Base-by-base conservation (phyloP, 768 basidiomycete species). In the Paxillus involutus region DNA sequence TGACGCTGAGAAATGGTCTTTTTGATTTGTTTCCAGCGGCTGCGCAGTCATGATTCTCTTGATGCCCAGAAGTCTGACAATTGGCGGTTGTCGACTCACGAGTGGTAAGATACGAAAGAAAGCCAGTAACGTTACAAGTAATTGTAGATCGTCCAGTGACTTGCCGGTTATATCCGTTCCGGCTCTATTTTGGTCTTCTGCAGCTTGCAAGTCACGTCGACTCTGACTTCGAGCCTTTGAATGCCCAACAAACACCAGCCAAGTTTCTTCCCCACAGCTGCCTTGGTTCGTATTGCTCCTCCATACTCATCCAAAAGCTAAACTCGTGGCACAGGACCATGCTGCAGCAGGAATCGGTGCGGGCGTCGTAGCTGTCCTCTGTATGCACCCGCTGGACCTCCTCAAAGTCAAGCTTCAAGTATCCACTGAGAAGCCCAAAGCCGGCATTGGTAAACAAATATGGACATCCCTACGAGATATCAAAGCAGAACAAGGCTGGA, bases 361-460 rank as follows among this genome's bases (percentile, higher is more conserved):
- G 37, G 97, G 97, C 53, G 85, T 92, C 60, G 86, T 88, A 63
- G 91, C 93, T 35, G 94, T 94, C 45, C 77, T 98, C 30, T 91
- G 91, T 72, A 95, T 98, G 92, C 94, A 98, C 69, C 97, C 97
- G 7, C 80, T 99, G 33, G 97, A 99, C 73, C 81, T 98, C 11
- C 79, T 99, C 71, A 98, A 98, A 75, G 80, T 97, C 67, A 89
- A 93, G 66, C 84, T 94, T 49, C 97, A 98, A 72, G 91, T 97
- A 6, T 83, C 87, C 19, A 95, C 89, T 0, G 72, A 78, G 30
- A 80, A 77, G 33, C 82, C 81, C 0, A 71, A 77, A 39, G 85
- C 81, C 14, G 83, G 83, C 30, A 66, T 88, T 33, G 86, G 89
- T 32, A 81, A 75, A 55, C 84, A 88, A 52, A 94, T 98, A 58